These are phyloP conservation scores for Miamiensis avidus DNA, from an alignment of 169 alveolate genomes.

Conservation along the genomic window DNA sequence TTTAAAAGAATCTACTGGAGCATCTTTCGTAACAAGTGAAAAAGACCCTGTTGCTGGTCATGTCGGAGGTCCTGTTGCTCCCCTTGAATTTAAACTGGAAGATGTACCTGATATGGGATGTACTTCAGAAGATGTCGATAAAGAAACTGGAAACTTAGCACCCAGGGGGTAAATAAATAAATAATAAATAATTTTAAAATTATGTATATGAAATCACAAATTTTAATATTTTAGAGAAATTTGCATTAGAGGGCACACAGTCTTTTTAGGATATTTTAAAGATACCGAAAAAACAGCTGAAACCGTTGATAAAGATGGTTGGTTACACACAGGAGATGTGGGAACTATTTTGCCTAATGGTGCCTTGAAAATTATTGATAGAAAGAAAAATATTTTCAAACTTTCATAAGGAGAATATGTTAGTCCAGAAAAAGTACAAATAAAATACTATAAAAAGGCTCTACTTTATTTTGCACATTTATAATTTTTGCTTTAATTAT, in stretches of 20 bases:
- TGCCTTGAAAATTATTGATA: conserved; percentile 91
- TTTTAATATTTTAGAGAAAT: conserved; percentile 75
- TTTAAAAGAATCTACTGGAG: conserved; percentile 58
- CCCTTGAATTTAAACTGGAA: conserved; percentile 14
- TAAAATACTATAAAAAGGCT: conserved; percentile 10
- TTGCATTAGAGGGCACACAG: conserved; percentile 79
- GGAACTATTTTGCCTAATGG: conserved; percentile 79
- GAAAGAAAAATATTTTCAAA: conserved; percentile 95
- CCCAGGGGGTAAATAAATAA: conserved; percentile 39
- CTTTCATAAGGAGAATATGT: conserved; percentile 96
- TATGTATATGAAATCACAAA: too few relatives aligned
- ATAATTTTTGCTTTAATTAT: too few relatives aligned
- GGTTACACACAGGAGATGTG: conserved; percentile 94
- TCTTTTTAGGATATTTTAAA: conserved; percentile 79
- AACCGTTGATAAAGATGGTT: conserved; percentile 88
- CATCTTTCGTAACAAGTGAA: conserved; percentile 43
- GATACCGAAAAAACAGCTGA: conserved; percentile 70
- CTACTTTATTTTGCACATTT: background rate
- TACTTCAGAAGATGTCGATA: conserved; percentile 1
- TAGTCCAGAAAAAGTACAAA: conserved; percentile 93
- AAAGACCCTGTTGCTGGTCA: conserved; percentile 30
- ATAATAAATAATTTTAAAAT: too few relatives aligned
- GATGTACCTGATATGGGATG: conserved; percentile 3
- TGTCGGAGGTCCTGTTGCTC: conserved; percentile 42
- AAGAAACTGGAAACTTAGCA: conserved; percentile 65